Conservation (phyloP, 2,329 filamentous ascomycete species). For the Phialophora tarda region DNA sequence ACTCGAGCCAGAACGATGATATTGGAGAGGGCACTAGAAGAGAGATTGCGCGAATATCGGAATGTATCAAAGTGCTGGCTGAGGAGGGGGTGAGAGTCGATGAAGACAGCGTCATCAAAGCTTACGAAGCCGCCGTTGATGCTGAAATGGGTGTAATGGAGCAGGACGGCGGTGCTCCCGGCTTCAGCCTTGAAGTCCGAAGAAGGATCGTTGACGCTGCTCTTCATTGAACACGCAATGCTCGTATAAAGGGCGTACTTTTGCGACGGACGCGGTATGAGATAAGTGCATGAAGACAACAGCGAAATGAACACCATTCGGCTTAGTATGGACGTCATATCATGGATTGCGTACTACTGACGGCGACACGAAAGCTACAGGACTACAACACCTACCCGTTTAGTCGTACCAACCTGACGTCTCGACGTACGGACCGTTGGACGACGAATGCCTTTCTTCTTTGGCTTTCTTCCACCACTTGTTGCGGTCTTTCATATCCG, state of each 20-base stretch:
- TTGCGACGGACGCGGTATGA: neutral
- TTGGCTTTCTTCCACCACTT: slow-evolving; percentile 16
- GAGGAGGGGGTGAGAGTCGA: slow-evolving; percentile 84
- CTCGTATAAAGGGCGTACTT: neutral
- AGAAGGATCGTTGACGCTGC: slow-evolving; percentile 38
- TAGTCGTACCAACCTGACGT: slow-evolving; percentile 31
- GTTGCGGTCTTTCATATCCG: slow-evolving; percentile 11
- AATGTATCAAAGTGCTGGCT: slow-evolving; percentile 81
- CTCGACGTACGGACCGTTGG: slow-evolving; percentile 15
- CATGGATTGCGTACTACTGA: neutral
- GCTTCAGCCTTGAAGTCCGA: slow-evolving; percentile 32
- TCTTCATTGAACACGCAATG: slow-evolving; percentile 24
- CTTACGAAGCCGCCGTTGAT: slow-evolving; percentile 82
- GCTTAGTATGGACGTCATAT: neutral
- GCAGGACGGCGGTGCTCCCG: slow-evolving; percentile 33
- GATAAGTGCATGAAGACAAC: neutral
- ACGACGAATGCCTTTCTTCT: neutral
- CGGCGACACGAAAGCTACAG: neutral
- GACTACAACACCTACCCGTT: neutral
- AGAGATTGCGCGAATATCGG: slow-evolving; percentile 84
- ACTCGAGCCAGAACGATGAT: slow-evolving; percentile 92
- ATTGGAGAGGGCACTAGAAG: slow-evolving; percentile 77
- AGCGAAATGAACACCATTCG: neutral
- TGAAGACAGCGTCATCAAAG: slow-evolving; percentile 82
- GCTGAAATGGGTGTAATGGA: slow-evolving; percentile 56